Base-by-base conservation (phyloP, 306 rosid species). In the Quercus wislizeni region DNA sequence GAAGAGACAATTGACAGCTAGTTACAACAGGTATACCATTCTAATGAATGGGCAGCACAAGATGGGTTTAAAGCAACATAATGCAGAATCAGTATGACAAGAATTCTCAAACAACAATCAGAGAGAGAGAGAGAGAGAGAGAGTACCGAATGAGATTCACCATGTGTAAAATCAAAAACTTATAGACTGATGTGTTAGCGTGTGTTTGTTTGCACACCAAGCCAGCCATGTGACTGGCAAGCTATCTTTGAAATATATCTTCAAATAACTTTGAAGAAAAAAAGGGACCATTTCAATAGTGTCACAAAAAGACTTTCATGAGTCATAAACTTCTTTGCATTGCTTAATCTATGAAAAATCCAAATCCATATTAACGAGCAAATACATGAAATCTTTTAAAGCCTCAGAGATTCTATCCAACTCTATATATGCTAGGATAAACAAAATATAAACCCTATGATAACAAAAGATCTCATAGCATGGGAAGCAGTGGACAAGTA, bases 341-440 rank as follows among this genome's bases (percentile, higher is more conserved):
- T 28, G 80, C 19, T 78, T 56, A 41, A 61, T 51, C 41, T 74
- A 12, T 55, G 79, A 25, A 27, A 49, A 49, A 56, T 25, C 79
- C 83, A 74, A 52, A 74, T 68, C 23, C 70, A 74, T 30, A 55
- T 55, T 17, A 67, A 67, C 23, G 46, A 28, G 71, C 51, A 18
- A 46, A 67, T 67, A 57, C 71, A 80, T n/a, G 41, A 68, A 33
- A 74, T 38, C 79, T 74, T 69, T 54, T 75, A 43, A 68, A 71
- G 85, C 85, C 85, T 85, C 81, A n/a, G 20, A 81, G 55, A 69
- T 78, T 75, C 71, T 67, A 58, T 78, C 67, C 85, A 82, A 78
- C 83, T 75, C 83, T 85, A 78, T 81, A 73, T 54, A 35, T 19
- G 63, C 83, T 63, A 74, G 76, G 17, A 85, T 69, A 73, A 74